phyloP scores from a whole-genome alignment of 2,329 filamentous ascomycete genomes.

The Shiraia bambusicola region DNA sequence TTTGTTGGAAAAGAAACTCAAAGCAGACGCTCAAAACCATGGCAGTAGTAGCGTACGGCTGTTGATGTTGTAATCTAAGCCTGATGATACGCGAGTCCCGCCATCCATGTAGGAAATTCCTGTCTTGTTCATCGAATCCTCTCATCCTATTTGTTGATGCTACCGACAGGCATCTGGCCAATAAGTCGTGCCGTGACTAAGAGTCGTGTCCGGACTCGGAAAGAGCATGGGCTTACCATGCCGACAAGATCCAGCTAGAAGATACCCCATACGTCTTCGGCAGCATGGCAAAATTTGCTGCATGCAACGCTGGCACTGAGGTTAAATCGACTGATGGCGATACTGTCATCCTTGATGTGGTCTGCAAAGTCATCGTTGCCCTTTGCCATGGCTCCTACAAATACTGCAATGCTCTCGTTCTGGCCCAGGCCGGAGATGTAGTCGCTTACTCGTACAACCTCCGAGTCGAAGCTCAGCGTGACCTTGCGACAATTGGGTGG shows the following conservation, averaged over 20 bases:
- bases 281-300: conserved; percentile 99
- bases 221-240: conserved; percentile 21
- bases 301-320: conserved; percentile 96
- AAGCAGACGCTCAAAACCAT: conserved; percentile 63
- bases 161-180: conserved; percentile 19
- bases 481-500: conserved; percentile 97
- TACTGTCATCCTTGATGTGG: conserved; percentile 90
- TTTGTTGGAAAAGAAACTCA: conserved; percentile 81
- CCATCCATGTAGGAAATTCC: conserved; percentile 31
- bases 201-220: conserved; percentile 29
- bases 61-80: conserved; percentile 72
- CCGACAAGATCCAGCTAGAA: conserved; percentile 57
- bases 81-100: conserved; percentile 37
- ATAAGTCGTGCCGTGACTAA: conserved; percentile 24
- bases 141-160: conserved; percentile 19
- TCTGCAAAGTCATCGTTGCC: conserved; percentile 95
- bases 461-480: conserved; percentile 90
- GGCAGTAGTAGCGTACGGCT: conserved; percentile 51
- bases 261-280: conserved; percentile 94
- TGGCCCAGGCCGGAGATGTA: conserved; percentile 78
- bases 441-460: conserved; percentile 82
- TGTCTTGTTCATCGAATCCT: conserved; percentile 10
- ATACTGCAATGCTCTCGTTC: conserved; percentile 94
- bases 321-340: conserved; percentile 97
- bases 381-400: conserved; percentile 98